Base-by-base conservation (phyloP, 768 basidiomycete species). In the Lactarius sanguifluus region DNA sequence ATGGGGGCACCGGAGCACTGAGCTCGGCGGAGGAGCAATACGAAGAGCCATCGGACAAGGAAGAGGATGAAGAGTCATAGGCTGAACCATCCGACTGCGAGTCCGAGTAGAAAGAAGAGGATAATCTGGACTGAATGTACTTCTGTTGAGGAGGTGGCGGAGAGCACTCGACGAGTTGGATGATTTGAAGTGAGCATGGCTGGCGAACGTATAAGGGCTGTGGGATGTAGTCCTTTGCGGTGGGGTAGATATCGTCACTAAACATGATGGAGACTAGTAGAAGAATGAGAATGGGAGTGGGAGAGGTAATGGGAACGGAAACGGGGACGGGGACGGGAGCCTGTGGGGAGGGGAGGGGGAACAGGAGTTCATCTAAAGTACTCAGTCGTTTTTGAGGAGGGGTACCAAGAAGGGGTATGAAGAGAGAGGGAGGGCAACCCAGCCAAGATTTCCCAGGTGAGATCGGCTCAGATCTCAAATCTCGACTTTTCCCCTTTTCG, bases 1-100 rank as follows among this genome's bases (percentile, higher is more conserved):
- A 58, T 20, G 65, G 66, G 66, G 50, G 67, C 57, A 70, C 73
- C 9, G 69, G 30, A 67, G 71, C 62, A 45, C 59, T 64, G 65
- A 73, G 28, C 75, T 79, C 66, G 69, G 84, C 84, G 23, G 89
- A 91, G 23, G 90, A 91, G 80, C 89, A 91, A 69, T 90, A 91
- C 0, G 88, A 90, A 0, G 85, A 81, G 75, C 81, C 81, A 30
- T 75, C 77, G n/a, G 72, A 77, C 47, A 79, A 77, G 63, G 73
- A 72, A 79, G 71, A 79, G 75, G 69, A 81, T 73, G 76, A 80
- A 79, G 72, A 85, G 77, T 59, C 84, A 79, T 67, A 74, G 71
- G n/a, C 78, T 66, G 71, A 68, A 23, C 1, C 30, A 18, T 61
- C 47, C 1, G 64, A 65, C 15, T 66, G 32, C 1, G 73, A 74